phyloP scores from a whole-genome alignment of 305 asterid genomes.

The Euphrasia arctica region DNA sequence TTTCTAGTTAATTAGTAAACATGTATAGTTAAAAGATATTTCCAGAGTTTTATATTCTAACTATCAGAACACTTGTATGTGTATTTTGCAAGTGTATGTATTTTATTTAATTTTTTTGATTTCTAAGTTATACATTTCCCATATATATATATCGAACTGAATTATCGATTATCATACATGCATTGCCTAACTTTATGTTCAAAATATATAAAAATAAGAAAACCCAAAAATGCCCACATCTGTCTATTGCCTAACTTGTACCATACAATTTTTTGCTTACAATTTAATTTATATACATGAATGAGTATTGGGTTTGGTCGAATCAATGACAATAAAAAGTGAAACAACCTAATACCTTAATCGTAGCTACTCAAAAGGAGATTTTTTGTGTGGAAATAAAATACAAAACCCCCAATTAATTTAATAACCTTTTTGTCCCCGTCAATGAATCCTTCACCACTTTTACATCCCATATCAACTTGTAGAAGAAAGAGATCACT shows the following conservation, averaged over 20 bases:
- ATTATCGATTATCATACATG: neutral
- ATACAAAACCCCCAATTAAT: slow-evolving; percentile 16
- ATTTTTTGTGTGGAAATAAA: slow-evolving; percentile 1
- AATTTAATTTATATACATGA: neutral
- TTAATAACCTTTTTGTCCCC: slow-evolving; percentile 2
- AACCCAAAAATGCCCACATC: neutral
- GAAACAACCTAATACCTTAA: slow-evolving; percentile 14
- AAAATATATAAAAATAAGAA: neutral
- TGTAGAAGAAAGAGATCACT: too few species aligned
- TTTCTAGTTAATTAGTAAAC: neutral
- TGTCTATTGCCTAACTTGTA: slow-evolving; percentile 16
- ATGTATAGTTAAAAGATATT: neutral
- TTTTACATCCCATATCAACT: slow-evolving; percentile 15
- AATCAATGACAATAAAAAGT: slow-evolving; percentile 20
- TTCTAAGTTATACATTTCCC: too few species aligned
- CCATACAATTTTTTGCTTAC: too few species aligned
- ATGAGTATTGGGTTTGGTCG: slow-evolving; percentile 35
- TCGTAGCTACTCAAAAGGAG: too few species aligned
- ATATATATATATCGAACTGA: too few species aligned
- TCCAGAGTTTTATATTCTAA: neutral
- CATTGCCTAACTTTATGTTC: neutral
- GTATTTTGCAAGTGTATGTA: neutral
- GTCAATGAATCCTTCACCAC: slow-evolving; percentile 23
- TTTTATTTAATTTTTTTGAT: too few species aligned
- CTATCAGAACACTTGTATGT: neutral